Evolutionary conservation across 2,329 filamentous ascomycete genomes (phyloP).

Genomic region (Monosporascus sp.): DNA sequence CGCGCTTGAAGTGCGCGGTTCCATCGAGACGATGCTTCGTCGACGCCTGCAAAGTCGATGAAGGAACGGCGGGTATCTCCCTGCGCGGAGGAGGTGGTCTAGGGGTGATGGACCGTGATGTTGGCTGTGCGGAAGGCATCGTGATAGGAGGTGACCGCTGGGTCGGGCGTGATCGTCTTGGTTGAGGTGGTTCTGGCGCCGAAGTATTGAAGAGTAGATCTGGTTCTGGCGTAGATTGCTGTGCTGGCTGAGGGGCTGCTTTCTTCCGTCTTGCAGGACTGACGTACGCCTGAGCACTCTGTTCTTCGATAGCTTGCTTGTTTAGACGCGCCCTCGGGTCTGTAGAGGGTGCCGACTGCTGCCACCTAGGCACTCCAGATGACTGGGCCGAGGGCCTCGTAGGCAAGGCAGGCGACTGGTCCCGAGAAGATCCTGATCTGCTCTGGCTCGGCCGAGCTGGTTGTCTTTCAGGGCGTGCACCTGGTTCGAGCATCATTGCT

Average conservation of each 20-base stretch:
- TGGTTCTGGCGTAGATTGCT: conserved; percentile 41
- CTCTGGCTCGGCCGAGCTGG: conserved; percentile 25
- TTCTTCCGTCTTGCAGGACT: conserved; percentile 80
- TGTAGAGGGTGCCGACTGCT: conserved; percentile 39
- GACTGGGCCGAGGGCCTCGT: conserved; percentile 36
- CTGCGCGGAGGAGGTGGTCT: conserved; percentile 43
- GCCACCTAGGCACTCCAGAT: conserved; percentile 53
- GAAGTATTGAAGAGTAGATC: conserved; percentile 59
- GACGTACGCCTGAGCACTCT: conserved; percentile 77
- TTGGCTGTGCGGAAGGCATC: conserved; percentile 34
- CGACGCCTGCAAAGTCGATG: conserved; percentile 66
- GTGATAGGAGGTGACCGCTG: conserved; percentile 31
- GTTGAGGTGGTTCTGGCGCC: conserved; percentile 25
- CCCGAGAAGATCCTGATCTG: conserved; percentile 30
- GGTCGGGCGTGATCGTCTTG: conserved; percentile 13
- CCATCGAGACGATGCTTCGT: conserved; percentile 75
- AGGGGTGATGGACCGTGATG: conserved; percentile 38
- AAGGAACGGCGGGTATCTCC: conserved; percentile 60
- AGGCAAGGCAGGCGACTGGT: conserved; percentile 45
- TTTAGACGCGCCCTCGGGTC: conserved; percentile 60
- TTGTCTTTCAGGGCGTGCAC: conserved; percentile 48
- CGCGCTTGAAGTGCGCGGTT: conserved; percentile 86
- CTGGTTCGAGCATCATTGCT: conserved; percentile 73
- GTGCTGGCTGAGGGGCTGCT: conserved; percentile 45
- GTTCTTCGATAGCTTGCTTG: conserved; percentile 70